Conservation (phyloP, 2,329 filamentous ascomycete species). For the Zasmidium angulare region DNA sequence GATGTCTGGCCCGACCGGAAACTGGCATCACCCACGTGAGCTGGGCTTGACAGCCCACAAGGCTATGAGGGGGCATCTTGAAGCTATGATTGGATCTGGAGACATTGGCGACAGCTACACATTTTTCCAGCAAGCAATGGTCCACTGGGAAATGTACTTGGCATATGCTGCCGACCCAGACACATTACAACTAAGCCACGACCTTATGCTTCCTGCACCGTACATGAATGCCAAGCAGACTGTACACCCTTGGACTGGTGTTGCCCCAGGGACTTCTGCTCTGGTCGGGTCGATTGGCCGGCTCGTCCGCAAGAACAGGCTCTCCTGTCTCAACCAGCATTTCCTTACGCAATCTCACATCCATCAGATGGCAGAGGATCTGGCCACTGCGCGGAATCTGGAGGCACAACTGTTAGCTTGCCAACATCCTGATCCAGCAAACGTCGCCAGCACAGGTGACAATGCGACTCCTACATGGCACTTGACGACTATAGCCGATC, state of each 20-base stretch:
- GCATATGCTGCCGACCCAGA: conserved; percentile 45
- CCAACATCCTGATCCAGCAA: conserved; percentile 48
- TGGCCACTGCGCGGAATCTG: conserved; percentile 39
- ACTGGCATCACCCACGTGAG: conserved; percentile 59
- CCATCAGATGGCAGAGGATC: conserved; percentile 19
- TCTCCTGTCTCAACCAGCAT: conserved; percentile 16
- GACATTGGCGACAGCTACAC: conserved; percentile 35
- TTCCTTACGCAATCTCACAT: conserved; percentile 25
- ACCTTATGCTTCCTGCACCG: conserved; percentile 35
- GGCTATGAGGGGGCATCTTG: conserved; percentile 28
- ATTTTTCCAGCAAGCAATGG: conserved; percentile 58
- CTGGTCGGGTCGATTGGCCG: conserved; percentile 49
- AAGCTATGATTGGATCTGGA: conserved; percentile 11
- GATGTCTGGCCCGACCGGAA: conserved; percentile 60
- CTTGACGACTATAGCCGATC: conserved; percentile 55
- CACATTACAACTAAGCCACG: conserved; percentile 46
- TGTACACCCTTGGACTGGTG: conserved; percentile 48
- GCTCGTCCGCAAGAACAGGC: conserved; percentile 23
- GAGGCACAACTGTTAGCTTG: conserved; percentile 52
- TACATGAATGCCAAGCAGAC: conserved; percentile 11
- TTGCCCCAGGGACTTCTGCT: conserved; percentile 45
- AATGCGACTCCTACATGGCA: conserved; percentile 54
- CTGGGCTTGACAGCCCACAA: conserved; percentile 52
- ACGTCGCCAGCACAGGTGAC: conserved; percentile 54
- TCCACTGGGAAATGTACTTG: conserved; percentile 57